Evolutionary conservation across 352 stramenopile species (phyloP).

Genomic region (Phytophthora multivora): DNA sequence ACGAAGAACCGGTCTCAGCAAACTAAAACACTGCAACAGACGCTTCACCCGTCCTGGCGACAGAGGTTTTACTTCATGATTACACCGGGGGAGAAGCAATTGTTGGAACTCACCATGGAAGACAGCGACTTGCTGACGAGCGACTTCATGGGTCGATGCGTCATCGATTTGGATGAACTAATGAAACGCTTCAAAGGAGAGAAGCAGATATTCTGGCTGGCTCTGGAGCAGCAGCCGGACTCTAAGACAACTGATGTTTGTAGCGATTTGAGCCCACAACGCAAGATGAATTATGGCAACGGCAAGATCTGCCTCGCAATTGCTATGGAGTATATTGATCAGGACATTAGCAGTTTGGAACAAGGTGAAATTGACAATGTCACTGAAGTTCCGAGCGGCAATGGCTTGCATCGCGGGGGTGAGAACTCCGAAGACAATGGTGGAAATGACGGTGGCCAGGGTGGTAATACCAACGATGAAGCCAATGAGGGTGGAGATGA

Average conservation of each 20-base stretch:
- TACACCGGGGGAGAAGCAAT: conserved; percentile 39
- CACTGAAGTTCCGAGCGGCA: conserved; percentile 53
- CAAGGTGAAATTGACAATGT: conserved; percentile 76
- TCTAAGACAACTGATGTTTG: conserved; percentile 31
- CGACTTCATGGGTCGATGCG: conserved; percentile 74
- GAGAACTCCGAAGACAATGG: conserved; percentile 15
- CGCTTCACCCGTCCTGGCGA: conserved; percentile 65
- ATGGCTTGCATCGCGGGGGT: conserved; percentile 36
- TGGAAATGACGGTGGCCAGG: conserved; percentile 30
- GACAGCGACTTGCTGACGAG: conserved; percentile 71
- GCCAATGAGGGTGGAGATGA: conserved; percentile 38
- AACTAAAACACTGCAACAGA: conserved; percentile 71
- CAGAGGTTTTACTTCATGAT: conserved; percentile 77
- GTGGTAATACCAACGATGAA: conserved; percentile 39
- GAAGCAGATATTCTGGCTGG: conserved; percentile 76
- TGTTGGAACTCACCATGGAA: conserved; percentile 64
- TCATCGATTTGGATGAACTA: conserved; percentile 74
- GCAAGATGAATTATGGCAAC: conserved; percentile 51
- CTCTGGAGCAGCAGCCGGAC: conserved; percentile 55
- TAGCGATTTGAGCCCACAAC: conserved; percentile 54
- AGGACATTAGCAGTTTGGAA: conserved; percentile 55
- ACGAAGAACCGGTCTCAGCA: conserved; percentile 61
- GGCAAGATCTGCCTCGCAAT: conserved; percentile 75
- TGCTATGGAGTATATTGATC: conserved; percentile 60
- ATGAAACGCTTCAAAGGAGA: conserved; percentile 41